Evolutionary conservation across 768 basidiomycete genomes (phyloP), one percentile per base, ranked within the genome.

Genomic region (Phanerochaete sordida): DNA sequence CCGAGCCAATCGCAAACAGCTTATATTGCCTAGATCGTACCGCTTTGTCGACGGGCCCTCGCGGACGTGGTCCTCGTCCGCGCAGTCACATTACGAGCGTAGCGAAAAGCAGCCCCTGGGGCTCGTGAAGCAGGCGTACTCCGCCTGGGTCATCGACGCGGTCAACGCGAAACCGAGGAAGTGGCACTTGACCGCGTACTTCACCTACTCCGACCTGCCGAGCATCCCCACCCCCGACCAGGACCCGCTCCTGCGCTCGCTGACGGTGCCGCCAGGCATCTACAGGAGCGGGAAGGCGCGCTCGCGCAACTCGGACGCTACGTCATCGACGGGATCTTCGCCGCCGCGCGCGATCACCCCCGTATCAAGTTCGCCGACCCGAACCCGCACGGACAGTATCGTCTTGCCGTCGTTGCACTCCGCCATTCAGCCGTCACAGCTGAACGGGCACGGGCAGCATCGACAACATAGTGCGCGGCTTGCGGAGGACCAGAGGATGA

Each of bases 51-150:
- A 85, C 60, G 81, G 81, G 15, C 79, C 80, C 35, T 76, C 82
- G 53, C 77, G 80, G 43, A 76, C 75, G 27, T 76, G 75, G 27
- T 78, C 78, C 19, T 76, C 79, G 11, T 83, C 84, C 35, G 81
- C 84, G 6, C 61, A 82, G 62, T 82, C 84, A 26, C 84, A 86
- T 70, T 81, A 81, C 65, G 83, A 84, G 64, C 76, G 84, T 31
- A 78, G 79, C 58, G 76, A 78, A 13, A 77, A 78, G 50, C 80
- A 80, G 54, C 83, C 84, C 51, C 65, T 76, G 13, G 85, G 85
- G 23, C 75, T 88, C 52, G 81, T 87, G 56, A 87, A 87, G 70
- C 86, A 87, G 68, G 84, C 86, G n/a, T 88, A 88, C 69, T 87
- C 85, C 19, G 85, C 84, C 24, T 85, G 81, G 79, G 83, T 87